Evolutionary conservation across 1,284 basidiomycete genomes (phyloP).

Genomic region (Thelephora terrestris): DNA sequence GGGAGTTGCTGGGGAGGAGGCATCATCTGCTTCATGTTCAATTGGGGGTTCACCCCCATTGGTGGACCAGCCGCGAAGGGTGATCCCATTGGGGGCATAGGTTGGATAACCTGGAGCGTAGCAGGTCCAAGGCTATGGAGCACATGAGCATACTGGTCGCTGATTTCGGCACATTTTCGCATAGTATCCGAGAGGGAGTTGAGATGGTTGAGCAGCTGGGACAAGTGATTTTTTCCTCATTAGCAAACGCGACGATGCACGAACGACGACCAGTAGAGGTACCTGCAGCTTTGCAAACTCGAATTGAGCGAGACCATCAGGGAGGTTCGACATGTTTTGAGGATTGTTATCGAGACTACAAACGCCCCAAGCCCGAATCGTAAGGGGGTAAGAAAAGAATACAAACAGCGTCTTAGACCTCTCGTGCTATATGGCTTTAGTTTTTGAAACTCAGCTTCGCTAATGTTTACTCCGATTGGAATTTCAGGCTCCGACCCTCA

Average conservation of each 20-base stretch:
- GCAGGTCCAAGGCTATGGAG: conserved; percentile 7
- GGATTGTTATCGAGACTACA: conserved; percentile 1
- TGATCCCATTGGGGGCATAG: not conserved
- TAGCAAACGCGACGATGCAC: not conserved
- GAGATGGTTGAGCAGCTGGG: conserved; percentile 44
- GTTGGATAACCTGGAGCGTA: not conserved
- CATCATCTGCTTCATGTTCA: not conserved
- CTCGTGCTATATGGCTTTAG: too few relatives aligned
- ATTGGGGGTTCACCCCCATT: not conserved
- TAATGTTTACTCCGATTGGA: too few relatives aligned
- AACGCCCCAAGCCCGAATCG: conserved; percentile 2
- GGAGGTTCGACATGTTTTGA: conserved; percentile 27
- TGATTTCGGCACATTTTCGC: conserved; percentile 45
- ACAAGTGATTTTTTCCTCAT: not conserved
- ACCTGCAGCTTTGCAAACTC: conserved; percentile 41
- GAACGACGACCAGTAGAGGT: conserved; percentile 10
- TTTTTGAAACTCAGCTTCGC: too few relatives aligned
- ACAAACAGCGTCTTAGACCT: too few relatives aligned
- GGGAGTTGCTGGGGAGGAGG: not conserved
- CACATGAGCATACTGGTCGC: conserved; percentile 37
- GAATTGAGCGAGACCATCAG: conserved; percentile 28
- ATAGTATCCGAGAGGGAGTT: conserved; percentile 44
- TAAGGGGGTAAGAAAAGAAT: too few relatives aligned
- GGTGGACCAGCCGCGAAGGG: not conserved
- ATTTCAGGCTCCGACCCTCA: too few relatives aligned